Base-by-base conservation (phyloP, 2,329 filamentous ascomycete genomes). In the Fusarium sp. region DNA sequence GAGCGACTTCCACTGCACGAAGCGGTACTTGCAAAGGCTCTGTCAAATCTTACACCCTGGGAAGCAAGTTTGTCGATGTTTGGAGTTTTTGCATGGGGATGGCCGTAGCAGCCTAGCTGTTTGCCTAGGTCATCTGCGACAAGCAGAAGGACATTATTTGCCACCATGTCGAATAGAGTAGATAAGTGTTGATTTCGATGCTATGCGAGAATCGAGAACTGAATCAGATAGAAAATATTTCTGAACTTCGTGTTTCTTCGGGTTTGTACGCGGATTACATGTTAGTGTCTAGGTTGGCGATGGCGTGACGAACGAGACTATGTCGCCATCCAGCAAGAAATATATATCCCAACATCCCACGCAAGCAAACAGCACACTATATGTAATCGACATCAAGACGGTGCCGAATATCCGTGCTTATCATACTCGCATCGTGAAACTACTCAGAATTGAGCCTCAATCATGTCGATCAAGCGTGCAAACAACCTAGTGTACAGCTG, bases 1-100 rank as follows among this genome's bases (percentile, higher is more conserved):
- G 85, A 84, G 11, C 85, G 82, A 70, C 83, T 86, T 38, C 82
- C 83, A 62, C 84, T 86, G 76, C 86, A 87, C 0, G 85, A 87
- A 0, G 86, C 85, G 6, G 84, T 86, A 68, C 81, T 84, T 17
- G 83, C 81, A 69, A 85, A 86, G 1, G 64, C 70, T 50, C 57
- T 55, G 20, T 44, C 53, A 4, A 60, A 42, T 4, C 28, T 26
- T 2, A 45, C 54, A 13, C 54, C 54, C 17, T 26, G 26, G 7
- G 39, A 57, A 13, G 54, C 39, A 12, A 57, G 28, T 5, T 57
- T 26, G 2, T 57, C 39, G 2, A 57, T 57, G 8, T 57, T 45
- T 17, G 54, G 54, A 17, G 54, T 45, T 45, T 57, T 57, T 14
- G 39, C 18, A 35, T 45, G 17, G 28, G 54, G 39, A 57, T 57